Evolutionary conservation across 163 green algal genomes (phyloP), one percentile per base, ranked within the genome.

Genomic region (Dunaliella salina): DNA sequence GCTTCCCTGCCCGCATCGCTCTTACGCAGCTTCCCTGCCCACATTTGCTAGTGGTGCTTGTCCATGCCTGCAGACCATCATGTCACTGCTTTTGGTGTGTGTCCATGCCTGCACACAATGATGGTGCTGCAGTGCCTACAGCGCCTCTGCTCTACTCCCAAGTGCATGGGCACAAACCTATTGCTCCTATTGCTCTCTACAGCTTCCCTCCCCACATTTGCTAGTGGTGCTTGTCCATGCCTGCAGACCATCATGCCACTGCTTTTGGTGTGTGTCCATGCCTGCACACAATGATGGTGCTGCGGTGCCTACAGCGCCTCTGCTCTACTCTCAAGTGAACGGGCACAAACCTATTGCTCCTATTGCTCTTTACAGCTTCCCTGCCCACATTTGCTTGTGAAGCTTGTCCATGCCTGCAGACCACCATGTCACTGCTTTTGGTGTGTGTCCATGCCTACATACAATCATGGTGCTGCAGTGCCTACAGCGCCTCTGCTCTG

Each of bases 281-380:
- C 40, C 40, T 15, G 40, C 40, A 50, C 4, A 8, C 40, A 50
- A 75, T 75, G 8, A 75, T 75, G 59, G 83, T 88, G 32, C 88
- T 95, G 84, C 91, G 95, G 83, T 89, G 84, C 30, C 88, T 97
- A 63, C 88, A 94, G 87, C 93, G 95, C 26, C 88, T 97, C 46
- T 85, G 83, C 29, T 63, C 84, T 8, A 81, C 80, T 40, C 85
- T 85, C 50, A 59, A 86, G 13, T 81, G 91, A 59, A 88, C 86
- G 0, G 80, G 88, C 80, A 79, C 84, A n/a, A n/a, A 80, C 40
- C 8, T 8, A 3, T 50, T 8, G 40, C 40, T 50, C 40, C 8
- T 3, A 50, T 8, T 15, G n/a, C n/a, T n/a, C n/a, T n/a, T n/a
- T n/a, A n/a, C n/a, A 50, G 40, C 40, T 50, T 50, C 40, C 40